Base-by-base conservation (phyloP, 805 yeast genomes). In the Phaffomyces thermotolerans region DNA sequence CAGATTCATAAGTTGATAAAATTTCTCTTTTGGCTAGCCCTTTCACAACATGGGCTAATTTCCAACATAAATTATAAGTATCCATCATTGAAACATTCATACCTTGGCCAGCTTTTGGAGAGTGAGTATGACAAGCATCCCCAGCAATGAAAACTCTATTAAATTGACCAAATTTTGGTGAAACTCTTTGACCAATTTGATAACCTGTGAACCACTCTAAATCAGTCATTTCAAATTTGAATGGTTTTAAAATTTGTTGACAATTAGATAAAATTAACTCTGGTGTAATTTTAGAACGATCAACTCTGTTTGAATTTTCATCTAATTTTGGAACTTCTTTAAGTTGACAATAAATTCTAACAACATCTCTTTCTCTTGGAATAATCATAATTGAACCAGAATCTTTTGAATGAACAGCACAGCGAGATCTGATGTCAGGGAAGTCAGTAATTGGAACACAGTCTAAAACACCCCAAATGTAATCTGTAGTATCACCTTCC, bases 21-120 rank as follows among this genome's bases (percentile, higher is more conserved):
- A 35, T 35, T 8, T 35, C 37, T 15, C 37, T 35, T 23, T 35
- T 35, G 8, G 29, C 29, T n/a, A 35, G 22, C 7, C 37, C 37
- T 35, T 35, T 35, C 3, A 35, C n/a, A 6, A 35, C 37, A 22
- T 35, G 15, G 8, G 37, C 37, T 12, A 35, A 4, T 24, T 35
- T 35, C 37, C 37, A 35, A 24, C 18, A 20, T n/a, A 35, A 24
- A 10, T 35, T 35, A 15, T 14, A 35, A 23, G 29, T 35, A 24
- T 35, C 37, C 37, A 35, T 35, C 37, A 35, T 35, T 14, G 37
- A 35, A n/a, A 35, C 37, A 14, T 35, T 35, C 37, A 35, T 35
- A 35, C 37, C 37, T 35, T 35, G 37, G 22, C 37, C 37, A 23
- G 37, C 37, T 35, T 35, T 35, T 14, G 37, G 37, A 22, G 37